Conservation (phyloP, 371 early-diverging fungal genomes). For the Funneliformis caledonium region DNA sequence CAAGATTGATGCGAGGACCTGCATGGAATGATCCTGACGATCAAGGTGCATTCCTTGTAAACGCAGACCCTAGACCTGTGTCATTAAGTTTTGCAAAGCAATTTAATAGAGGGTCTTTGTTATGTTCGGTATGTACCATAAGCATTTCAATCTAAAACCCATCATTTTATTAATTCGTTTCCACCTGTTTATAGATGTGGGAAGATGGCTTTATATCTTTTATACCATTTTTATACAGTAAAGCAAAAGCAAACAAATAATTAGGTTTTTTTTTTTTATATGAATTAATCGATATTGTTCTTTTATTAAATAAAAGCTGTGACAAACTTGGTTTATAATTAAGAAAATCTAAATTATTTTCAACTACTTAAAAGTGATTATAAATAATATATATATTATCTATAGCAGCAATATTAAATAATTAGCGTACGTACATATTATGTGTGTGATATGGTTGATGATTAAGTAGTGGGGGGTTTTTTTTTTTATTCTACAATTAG, state of each 20-base stretch:
- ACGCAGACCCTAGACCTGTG: conserved; percentile 12
- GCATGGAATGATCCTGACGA: conserved; percentile 4
- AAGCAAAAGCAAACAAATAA: background rate
- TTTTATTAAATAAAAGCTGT: too few species aligned
- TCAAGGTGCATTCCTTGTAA: background rate
- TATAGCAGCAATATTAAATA: too few species aligned
- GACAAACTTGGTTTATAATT: too few species aligned
- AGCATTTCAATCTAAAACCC: background rate
- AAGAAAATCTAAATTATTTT: too few species aligned
- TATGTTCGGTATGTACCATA: conserved; percentile 27
- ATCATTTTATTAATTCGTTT: background rate
- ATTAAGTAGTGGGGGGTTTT: too few species aligned
- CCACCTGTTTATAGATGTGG: conserved; percentile 26
- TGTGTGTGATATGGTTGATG: too few species aligned
- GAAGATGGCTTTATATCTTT: conserved; percentile 37
- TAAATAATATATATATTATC: too few species aligned
- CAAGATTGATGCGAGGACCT: conserved; percentile 24
- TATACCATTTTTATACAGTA: conserved; percentile 23
- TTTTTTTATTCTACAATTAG: too few species aligned
- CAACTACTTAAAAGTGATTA: too few species aligned
- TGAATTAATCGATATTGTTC: background rate
- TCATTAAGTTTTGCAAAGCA: conserved; percentile 31
- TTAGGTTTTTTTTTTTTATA: background rate
- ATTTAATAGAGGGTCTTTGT: conserved; percentile 29
- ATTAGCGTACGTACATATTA: too few species aligned